Base-by-base conservation (phyloP, 2,329 filamentous ascomycete genomes). In the Camptophora hylomeconis region DNA sequence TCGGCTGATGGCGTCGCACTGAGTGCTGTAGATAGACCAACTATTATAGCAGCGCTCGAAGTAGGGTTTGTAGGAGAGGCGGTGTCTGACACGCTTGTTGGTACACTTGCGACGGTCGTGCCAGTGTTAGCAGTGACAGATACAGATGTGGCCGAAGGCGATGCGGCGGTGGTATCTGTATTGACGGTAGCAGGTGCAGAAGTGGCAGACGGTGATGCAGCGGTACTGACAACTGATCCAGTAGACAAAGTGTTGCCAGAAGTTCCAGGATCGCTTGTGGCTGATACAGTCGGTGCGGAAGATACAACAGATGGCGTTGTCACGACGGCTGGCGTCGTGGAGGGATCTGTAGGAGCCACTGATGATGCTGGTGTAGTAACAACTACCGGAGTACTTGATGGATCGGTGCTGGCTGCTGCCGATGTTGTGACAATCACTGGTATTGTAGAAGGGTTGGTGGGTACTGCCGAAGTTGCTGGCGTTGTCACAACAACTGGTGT, bases 161-260 rank as follows among this genome's bases (percentile, higher is more conserved):
- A 32, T n/a, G 37, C 37, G 20, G 38, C 13, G 21, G 33, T 37
- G 7, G 31, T 28, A 20, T 26, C 31, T 9, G 34, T 31, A 15
- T 28, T 33, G 6, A 30, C 20, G 17, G 38, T 30, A 20, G 28
- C 20, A 10, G 34, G 32, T 8, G 35, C 24, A 11, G 40, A 33
- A 20, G 32, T 36, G 10, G n/a, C n/a, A n/a, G n/a, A n/a, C n/a
- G 41, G 37, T 4, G 47, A 49, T 12, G 52, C 49, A 8, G 19
- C n/a, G n/a, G 8, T 20, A 8, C 19, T n/a, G 19, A n/a, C 8
- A 8, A 20, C 19, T n/a, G 19, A 8, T n/a, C 8, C 19, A 8
- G 19, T 8, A 20, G 19, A n/a, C n/a, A 8, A n/a, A 20, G n/a
- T n/a, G 19, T 20, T 20, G 19, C 19, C n/a, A 20, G 19, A 20